Evolutionary conservation across 2,329 filamentous ascomycete species (phyloP).

Genomic region (Phyllosticta capitalensis): DNA sequence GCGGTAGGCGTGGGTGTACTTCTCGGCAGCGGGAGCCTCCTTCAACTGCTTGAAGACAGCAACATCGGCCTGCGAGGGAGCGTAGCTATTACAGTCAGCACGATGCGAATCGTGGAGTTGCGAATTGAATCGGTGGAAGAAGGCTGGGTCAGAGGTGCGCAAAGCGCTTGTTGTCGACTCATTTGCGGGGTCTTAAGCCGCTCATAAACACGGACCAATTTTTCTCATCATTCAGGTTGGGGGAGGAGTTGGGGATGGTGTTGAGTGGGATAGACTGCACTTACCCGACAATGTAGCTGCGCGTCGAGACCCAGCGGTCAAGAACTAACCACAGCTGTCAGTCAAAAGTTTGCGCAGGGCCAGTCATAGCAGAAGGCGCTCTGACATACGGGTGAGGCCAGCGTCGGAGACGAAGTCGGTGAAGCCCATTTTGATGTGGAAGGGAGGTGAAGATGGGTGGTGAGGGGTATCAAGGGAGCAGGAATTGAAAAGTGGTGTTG

Average conservation of each 20-base stretch:
- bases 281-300: conserved; percentile 77
- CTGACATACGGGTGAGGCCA: conserved; percentile 49
- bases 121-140: conserved; percentile 2
- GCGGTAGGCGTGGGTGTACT: conserved; percentile 88
- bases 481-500: conserved; percentile 3
- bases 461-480: conserved; percentile 2
- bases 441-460: conserved; percentile 2
- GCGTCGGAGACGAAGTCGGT: conserved; percentile 57
- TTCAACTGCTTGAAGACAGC: conserved; percentile 86
- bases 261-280: conserved; percentile 31
- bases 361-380: background rate
- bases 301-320: conserved; percentile 63
- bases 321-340: conserved; percentile 41
- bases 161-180: conserved; percentile 67
- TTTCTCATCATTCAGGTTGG: conserved; percentile 64
- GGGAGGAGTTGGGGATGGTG: conserved; percentile 14
- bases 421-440: conserved; percentile 54
- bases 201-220: conserved; percentile 96
- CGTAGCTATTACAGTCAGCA: conserved; percentile 39
- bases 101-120: conserved; percentile 11
- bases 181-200: conserved; percentile 83
- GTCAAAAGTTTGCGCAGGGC: conserved; percentile 9
- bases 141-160: conserved; percentile 61
- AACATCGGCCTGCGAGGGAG: conserved; percentile 89
- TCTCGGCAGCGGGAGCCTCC: conserved; percentile 63